A percentile compares a stretch with the other conserved stretches of the same genome.
Evolutionary conservation across 371 early-diverging fungal species (phyloP).

Genomic region (Actinomucor elegans): DNA sequence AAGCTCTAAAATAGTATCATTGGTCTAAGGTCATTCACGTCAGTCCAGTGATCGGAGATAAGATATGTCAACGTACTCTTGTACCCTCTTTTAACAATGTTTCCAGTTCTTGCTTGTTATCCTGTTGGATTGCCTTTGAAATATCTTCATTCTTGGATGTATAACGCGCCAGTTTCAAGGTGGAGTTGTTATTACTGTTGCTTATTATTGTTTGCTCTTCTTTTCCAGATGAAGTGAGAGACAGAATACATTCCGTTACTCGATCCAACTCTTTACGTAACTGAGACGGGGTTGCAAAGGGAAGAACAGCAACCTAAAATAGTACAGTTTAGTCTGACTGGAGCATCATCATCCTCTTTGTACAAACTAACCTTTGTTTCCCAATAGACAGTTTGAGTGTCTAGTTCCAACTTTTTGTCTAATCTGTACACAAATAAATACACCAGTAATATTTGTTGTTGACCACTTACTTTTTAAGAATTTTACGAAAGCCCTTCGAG

Average conservation of each 20-base stretch:
- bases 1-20: conserved; percentile 50
- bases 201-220: neutral
- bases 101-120: conserved; percentile 11
- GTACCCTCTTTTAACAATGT: conserved; percentile 15
- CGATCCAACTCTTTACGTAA: conserved; percentile 31
- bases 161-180: conserved; percentile 18
- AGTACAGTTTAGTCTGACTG: neutral
- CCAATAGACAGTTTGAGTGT: conserved; percentile 52
- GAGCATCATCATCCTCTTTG: neutral
- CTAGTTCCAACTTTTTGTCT: conserved; percentile 58
- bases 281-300: conserved; percentile 32
- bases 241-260: conserved; percentile 25
- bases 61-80: conserved; percentile 7
- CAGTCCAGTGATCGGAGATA: neutral
- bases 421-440: conserved; percentile 38
- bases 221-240: neutral
- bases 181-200: conserved; percentile 1
- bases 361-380: conserved; percentile 51
- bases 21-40: conserved; percentile 38
- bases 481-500: conserved; percentile 65
- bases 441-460: conserved; percentile 1
- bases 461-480: conserved; percentile 67
- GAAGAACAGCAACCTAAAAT: conserved; percentile 35
- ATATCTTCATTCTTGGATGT: conserved; percentile 24
- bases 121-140: conserved; percentile 16